Percentiles rank a stretch among this genome's conserved stretches.
Conservation (phyloP, 306 rosid species). For the Rosa multiflora region DNA sequence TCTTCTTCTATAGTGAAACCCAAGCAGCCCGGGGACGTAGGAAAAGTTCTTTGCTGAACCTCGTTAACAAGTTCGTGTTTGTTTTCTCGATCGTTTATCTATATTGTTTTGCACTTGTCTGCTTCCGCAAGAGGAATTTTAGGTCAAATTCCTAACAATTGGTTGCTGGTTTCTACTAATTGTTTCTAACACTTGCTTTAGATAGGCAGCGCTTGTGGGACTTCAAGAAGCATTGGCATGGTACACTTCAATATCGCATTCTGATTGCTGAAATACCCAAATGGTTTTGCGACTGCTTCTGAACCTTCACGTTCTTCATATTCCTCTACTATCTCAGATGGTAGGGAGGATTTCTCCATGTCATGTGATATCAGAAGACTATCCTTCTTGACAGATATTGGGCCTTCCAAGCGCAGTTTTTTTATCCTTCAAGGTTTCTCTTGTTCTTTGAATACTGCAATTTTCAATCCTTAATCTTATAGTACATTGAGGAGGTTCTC, state of each 20-base stretch:
- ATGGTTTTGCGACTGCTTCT: slow-evolving; percentile 40
- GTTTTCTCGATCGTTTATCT: too few relatives aligned
- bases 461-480: slow-evolving; percentile 80
- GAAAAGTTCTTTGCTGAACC: too few relatives aligned
- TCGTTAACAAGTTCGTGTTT: too few relatives aligned
- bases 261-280: slow-evolving; percentile 37
- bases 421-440: slow-evolving; percentile 46
- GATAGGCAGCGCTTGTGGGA: slow-evolving; percentile 41
- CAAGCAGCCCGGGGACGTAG: too few relatives aligned
- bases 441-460: slow-evolving; percentile 38
- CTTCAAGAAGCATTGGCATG: slow-evolving; percentile 43
- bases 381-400: slow-evolving; percentile 58
- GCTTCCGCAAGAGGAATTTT: too few relatives aligned
- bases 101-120: too few relatives aligned
- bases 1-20: too few relatives aligned
- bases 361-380: slow-evolving; percentile 30
- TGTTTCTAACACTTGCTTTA: slow-evolving; percentile 26
- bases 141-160: too few relatives aligned
- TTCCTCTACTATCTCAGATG: slow-evolving; percentile 35
- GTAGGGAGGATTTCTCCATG: slow-evolving; percentile 14
- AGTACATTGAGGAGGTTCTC: slow-evolving; percentile 55
- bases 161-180: slow-evolving; percentile 22
- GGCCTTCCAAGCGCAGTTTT: slow-evolving; percentile 75
- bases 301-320: slow-evolving; percentile 28
- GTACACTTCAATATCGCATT: slow-evolving; percentile 22